Conservation (phyloP, 257 asterid species). For the Capsicum rhomboideum region DNA sequence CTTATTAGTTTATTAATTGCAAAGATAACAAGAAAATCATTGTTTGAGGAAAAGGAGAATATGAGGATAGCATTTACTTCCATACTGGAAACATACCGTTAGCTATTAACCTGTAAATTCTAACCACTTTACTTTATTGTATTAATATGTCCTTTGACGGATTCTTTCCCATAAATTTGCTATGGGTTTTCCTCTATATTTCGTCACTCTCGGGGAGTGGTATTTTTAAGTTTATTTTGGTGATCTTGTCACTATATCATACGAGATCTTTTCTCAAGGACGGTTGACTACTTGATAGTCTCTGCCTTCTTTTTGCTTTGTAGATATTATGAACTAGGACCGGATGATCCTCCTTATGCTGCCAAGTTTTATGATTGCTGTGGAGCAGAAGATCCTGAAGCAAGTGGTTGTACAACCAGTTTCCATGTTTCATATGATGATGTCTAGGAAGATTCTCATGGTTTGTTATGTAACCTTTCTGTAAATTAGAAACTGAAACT, state of each 20-base stretch:
- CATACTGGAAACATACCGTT: not conserved
- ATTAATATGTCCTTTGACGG: not conserved
- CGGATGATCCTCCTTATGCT: conserved; percentile 86
- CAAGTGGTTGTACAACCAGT: conserved; percentile 72
- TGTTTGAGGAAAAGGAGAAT: not conserved
- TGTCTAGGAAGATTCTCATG: conserved; percentile 19
- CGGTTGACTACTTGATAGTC: not conserved
- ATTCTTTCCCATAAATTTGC: not conserved
- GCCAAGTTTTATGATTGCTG: conserved; percentile 95
- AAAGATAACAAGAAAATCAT: too few relatives aligned
- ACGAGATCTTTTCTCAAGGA: not conserved
- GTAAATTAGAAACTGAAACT: not conserved
- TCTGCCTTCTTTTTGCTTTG: not conserved
- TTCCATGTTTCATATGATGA: conserved; percentile 73
- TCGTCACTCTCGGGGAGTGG: not conserved
- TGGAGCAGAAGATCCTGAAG: conserved; percentile 73
- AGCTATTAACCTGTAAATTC: not conserved
- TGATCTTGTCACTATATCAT: not conserved
- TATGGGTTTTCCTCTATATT: not conserved
- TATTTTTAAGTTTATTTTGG: not conserved
- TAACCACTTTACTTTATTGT: not conserved
- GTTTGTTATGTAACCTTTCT: not conserved
- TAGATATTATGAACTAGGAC: conserved; percentile 86
- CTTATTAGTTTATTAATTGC: too few relatives aligned
- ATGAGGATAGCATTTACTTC: not conserved